A percentile compares a stretch with the other conserved stretches of the same genome.
Evolutionary conservation across 208 protist genomes (phyloP).

Genomic region (Crithidia mellificae): DNA sequence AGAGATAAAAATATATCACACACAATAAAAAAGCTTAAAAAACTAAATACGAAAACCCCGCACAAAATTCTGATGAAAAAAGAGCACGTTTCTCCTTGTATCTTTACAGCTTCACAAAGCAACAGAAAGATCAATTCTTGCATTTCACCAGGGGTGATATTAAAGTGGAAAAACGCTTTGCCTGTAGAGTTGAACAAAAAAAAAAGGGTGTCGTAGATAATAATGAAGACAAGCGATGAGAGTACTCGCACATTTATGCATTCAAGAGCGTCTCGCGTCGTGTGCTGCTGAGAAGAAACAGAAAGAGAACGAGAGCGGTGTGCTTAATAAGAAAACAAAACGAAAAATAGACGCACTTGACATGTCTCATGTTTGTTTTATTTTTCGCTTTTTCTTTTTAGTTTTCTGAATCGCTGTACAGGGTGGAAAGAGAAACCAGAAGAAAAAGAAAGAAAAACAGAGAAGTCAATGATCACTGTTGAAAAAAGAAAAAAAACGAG

Average conservation of each 20-base stretch:
- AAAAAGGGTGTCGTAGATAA: too few relatives aligned
- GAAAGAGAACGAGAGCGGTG: not conserved
- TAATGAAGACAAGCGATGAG: not conserved
- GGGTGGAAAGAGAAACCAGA: not conserved
- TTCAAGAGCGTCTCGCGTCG: not conserved
- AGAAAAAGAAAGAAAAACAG: too few relatives aligned
- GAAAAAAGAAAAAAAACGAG: too few relatives aligned
- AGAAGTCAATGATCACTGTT: too few relatives aligned
- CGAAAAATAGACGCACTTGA: not conserved
- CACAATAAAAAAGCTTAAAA: too few relatives aligned
- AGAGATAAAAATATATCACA: too few relatives aligned
- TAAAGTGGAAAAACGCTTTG: not conserved
- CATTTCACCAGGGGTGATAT: not conserved
- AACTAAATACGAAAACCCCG: too few relatives aligned
- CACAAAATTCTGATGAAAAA: too few relatives aligned
- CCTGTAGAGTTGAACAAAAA: not conserved
- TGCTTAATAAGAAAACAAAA: too few relatives aligned
- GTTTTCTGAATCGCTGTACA: not conserved
- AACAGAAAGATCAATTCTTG: not conserved
- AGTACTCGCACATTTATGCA: not conserved
- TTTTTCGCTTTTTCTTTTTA: not conserved
- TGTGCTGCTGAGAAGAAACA: constrained; percentile 5
- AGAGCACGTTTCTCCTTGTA: too few relatives aligned
- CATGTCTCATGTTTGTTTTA: not conserved
- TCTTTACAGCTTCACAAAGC: not conserved